Evolutionary conservation across 2,329 filamentous ascomycete species (phyloP).

Genomic region (Stromatinia cepivora): DNA sequence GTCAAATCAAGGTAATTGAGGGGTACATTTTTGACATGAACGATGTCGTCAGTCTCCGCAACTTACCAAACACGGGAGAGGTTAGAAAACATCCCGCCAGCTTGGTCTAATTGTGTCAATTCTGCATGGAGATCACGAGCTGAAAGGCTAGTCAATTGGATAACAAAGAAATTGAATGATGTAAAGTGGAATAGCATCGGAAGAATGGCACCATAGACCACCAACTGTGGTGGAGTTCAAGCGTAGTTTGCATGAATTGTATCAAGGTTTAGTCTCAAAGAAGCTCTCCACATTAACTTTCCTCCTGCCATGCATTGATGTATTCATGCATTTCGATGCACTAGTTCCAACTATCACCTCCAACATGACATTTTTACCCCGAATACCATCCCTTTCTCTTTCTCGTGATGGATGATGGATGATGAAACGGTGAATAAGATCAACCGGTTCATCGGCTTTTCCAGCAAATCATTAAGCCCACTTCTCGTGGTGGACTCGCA

Average conservation of each 20-base stretch:
- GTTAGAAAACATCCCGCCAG: not conserved
- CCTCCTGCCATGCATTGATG: not conserved
- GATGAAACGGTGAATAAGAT: constrained; percentile 9
- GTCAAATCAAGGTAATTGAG: constrained; percentile 20
- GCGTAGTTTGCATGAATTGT: not conserved
- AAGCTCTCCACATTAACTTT: not conserved
- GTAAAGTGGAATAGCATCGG: not conserved
- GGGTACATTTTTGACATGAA: constrained; percentile 13
- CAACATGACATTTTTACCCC: not conserved
- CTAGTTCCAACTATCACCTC: not conserved
- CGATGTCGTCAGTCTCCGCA: constrained; percentile 20
- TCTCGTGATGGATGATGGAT: constrained; percentile 9
- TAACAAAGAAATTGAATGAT: constrained; percentile 5
- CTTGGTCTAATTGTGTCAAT: not conserved
- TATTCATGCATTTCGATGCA: not conserved
- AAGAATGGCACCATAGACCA: constrained; percentile 4
- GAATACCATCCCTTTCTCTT: not conserved
- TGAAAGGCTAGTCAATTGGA: not conserved
- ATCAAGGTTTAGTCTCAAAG: constrained; percentile 5
- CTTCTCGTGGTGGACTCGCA: not conserved
- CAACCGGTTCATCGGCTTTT: not conserved
- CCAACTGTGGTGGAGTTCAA: constrained; percentile 2
- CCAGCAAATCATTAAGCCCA: not conserved
- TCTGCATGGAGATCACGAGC: not conserved
- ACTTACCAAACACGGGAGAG: not conserved